Base-by-base conservation (phyloP, 805 yeast species). In the Debaryomyces tyrocola region DNA sequence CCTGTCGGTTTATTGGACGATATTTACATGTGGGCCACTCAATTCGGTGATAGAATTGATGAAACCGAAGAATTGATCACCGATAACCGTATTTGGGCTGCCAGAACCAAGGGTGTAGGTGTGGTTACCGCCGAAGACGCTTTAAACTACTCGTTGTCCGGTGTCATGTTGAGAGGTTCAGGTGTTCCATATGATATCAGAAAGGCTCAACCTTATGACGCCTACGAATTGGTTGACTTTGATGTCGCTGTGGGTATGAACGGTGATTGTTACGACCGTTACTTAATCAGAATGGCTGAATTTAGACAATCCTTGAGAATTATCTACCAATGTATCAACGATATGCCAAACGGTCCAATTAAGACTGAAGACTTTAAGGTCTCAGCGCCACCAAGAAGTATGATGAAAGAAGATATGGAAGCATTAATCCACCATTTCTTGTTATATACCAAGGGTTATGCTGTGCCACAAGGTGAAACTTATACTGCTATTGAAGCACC, bases 11-110 rank as follows among this genome's bases (percentile, higher is more conserved):
- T 89, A 61, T 78, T 89, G 58, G 96, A 89, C 67, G 96, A 89
- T 65, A 89, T 89, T 54, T 89, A 87, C 70, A 88, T 88, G 92
- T 89, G 96, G 96, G 95, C 96, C 46, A 89, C 96, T 20, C 96
- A 89, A 74, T 89, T 89, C 57, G 96, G 96, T 64, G 96, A 89
- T 73, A 82, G 96, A 74, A 71, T 89, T 55, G 96, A 89, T 67
- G 96, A 89, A 70, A 84, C 87, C 52, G 96, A 89, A 73, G 96
- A 89, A 70, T 78, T 89, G 72, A 78, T 85, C 54, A 87, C 96
- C 41, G 96, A 87, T 63, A 89, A 89, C 72, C 85, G 96, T 73
- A 89, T 89, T 68, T 89, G 96, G 96, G 85, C 84, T 71, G 86
- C 85, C 64, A 84, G 96, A 75, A 87, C 95, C 20, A 70, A 82